A percentile compares a stretch with the other conserved stretches of the same genome.
These are phyloP conservation scores for Bruguiera gymnorhiza DNA, from an alignment of 345 rosid genomes.

Conservation along the genomic window DNA sequence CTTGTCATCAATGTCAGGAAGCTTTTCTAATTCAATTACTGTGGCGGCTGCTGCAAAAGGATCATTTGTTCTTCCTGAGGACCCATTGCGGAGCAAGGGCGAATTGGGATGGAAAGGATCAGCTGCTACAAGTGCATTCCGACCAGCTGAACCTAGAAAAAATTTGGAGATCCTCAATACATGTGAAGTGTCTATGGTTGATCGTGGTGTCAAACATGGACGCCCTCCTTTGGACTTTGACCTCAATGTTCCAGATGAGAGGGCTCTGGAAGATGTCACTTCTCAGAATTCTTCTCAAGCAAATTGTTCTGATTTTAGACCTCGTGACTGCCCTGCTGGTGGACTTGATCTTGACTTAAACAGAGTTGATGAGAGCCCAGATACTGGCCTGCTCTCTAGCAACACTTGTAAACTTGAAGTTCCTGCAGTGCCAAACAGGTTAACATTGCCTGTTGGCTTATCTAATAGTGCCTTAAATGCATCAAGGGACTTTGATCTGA, in stretches of 20 bases:
- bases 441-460: constrained; percentile 30
- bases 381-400: constrained; percentile 35
- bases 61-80: constrained; percentile 71
- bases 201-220: constrained; percentile 40
- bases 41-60: constrained; percentile 90
- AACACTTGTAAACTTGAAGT: constrained; percentile 41
- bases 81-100: constrained; percentile 59
- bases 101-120: constrained; percentile 95
- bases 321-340: constrained; percentile 38
- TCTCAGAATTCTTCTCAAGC: constrained; percentile 38
- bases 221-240: constrained; percentile 67
- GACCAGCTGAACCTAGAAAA: constrained; percentile 92
- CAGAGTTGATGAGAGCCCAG: constrained; percentile 60
- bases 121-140: constrained; percentile 96
- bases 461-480: constrained; percentile 37
- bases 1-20: constrained; percentile 44
- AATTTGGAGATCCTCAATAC: constrained; percentile 39
- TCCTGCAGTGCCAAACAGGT: constrained; percentile 31
- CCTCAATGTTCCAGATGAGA: constrained; percentile 81
- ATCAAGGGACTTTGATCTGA: constrained; percentile 75
- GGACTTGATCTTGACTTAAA: constrained; percentile 90
- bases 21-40: constrained; percentile 64
- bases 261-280: constrained; percentile 63
- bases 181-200: constrained; percentile 24
- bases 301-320: constrained; percentile 27